These are phyloP conservation scores for Selaginella tamariscina DNA, from an alignment of 75 land plant species.

Conservation along the genomic window DNA sequence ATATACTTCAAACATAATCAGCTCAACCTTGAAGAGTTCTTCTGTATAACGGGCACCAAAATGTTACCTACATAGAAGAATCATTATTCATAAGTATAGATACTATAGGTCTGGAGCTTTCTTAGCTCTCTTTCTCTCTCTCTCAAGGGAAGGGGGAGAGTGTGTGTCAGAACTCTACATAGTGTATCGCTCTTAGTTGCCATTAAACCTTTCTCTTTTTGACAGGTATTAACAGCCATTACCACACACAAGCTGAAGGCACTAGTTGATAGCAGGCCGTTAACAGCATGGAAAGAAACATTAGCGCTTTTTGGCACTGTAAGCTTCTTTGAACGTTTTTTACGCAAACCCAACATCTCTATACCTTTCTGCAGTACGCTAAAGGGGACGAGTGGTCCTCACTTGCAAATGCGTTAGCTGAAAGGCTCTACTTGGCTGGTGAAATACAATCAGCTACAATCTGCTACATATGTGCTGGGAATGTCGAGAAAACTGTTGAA, in stretches of 20 bases:
- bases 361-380: conserved; percentile 71
- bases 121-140: too few species aligned
- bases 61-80: too few species aligned
- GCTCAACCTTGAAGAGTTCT: too few species aligned
- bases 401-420: conserved; percentile 78
- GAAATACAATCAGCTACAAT: conserved; percentile 70
- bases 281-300: conserved; percentile 82
- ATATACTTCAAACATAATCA: too few species aligned
- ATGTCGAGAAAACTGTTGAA: conserved; percentile 77
- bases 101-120: too few species aligned
- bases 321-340: conserved; percentile 11
- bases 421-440: conserved; percentile 53
- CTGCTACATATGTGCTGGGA: conserved; percentile 94
- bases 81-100: too few species aligned
- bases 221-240: conserved; percentile 76
- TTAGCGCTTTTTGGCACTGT: conserved; percentile 85
- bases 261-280: conserved; percentile 72
- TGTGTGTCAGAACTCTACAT: too few species aligned
- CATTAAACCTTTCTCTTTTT: too few species aligned
- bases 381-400: conserved; percentile 70
- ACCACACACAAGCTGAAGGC: conserved; percentile 63
- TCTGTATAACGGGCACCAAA: too few species aligned
- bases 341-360: too few species aligned
- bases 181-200: too few species aligned
- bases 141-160: too few species aligned